Percentiles rank a stretch among this genome's conserved stretches.
Conservation (phyloP, 1,284 basidiomycete genomes). For the Leccinum colubrinum region DNA sequence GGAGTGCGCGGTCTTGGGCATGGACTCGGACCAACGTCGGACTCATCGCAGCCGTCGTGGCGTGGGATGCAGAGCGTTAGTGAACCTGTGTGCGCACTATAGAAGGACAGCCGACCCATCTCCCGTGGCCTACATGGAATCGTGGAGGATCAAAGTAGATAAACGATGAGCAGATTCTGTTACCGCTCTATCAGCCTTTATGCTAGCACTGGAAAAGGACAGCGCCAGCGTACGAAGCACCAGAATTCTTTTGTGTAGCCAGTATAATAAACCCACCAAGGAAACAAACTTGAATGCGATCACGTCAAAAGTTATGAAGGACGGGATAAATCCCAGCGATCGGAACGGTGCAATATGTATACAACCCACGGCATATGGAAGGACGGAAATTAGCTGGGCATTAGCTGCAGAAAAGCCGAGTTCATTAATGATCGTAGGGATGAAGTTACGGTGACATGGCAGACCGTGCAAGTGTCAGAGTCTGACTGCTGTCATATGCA, state of each 20-base stretch:
- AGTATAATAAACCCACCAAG: not conserved
- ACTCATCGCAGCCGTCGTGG: too few relatives aligned
- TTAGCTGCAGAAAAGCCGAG: not conserved
- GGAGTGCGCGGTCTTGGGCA: too few relatives aligned
- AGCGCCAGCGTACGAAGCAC: too few relatives aligned
- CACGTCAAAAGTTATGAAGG: not conserved
- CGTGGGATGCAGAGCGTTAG: too few relatives aligned
- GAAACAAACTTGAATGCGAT: not conserved
- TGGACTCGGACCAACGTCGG: too few relatives aligned
- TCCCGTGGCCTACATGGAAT: not conserved
- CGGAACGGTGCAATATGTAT: not conserved
- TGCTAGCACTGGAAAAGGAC: too few relatives aligned
- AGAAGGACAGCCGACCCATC: not conserved
- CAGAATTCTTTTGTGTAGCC: not conserved
- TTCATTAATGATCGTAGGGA: not conserved
- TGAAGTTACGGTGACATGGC: not conserved
- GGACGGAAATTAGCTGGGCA: not conserved
- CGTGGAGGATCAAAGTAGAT: not conserved
- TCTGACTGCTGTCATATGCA: not conserved
- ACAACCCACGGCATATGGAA: not conserved
- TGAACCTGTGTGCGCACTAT: not conserved
- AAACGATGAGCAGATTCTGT: not conserved
- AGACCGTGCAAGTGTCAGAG: not conserved
- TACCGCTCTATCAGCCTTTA: not conserved
- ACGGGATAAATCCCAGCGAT: not conserved